Conservation (phyloP, 2,329 filamentous ascomycete genomes). For the Parafenestella ontariensis region DNA sequence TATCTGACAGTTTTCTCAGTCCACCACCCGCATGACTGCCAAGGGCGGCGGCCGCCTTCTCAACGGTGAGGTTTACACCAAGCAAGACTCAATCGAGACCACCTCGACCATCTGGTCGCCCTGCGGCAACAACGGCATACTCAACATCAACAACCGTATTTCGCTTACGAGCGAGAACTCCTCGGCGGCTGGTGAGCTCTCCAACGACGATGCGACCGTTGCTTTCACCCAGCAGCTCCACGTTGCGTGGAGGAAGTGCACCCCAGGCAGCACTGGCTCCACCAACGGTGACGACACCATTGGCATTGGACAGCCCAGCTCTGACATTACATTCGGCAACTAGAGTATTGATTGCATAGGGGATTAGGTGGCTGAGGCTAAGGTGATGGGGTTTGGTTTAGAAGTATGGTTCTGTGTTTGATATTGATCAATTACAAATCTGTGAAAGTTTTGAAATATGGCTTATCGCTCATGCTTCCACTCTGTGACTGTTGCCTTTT, state of each 20-base stretch:
- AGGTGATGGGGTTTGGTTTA: background rate
- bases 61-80: constrained; percentile 53
- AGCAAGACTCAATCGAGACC: constrained; percentile 52
- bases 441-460: background rate
- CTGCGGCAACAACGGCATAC: constrained; percentile 41
- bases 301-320: constrained; percentile 32
- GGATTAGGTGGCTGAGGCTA: background rate
- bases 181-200: constrained; percentile 36
- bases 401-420: constrained; percentile 3
- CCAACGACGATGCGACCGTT: constrained; percentile 45
- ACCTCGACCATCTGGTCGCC: constrained; percentile 45
- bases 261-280: constrained; percentile 16
- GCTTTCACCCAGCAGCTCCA: constrained; percentile 46
- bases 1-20: constrained; percentile 12
- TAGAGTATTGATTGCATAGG: background rate
- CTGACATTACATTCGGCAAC: constrained; percentile 22
- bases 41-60: constrained; percentile 49
- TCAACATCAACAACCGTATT: constrained; percentile 46
- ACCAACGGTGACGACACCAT: constrained; percentile 26
- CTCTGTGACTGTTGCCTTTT: background rate
- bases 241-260: constrained; percentile 43
- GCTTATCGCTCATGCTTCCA: background rate
- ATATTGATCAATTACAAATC: constrained; percentile 1
- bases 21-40: constrained; percentile 33
- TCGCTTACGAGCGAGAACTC: constrained; percentile 30